Evolutionary conservation across 495 filamentous ascomycete species (phyloP), one percentile per base, ranked within the genome.

Genomic region (Coniosporium apollinis): DNA sequence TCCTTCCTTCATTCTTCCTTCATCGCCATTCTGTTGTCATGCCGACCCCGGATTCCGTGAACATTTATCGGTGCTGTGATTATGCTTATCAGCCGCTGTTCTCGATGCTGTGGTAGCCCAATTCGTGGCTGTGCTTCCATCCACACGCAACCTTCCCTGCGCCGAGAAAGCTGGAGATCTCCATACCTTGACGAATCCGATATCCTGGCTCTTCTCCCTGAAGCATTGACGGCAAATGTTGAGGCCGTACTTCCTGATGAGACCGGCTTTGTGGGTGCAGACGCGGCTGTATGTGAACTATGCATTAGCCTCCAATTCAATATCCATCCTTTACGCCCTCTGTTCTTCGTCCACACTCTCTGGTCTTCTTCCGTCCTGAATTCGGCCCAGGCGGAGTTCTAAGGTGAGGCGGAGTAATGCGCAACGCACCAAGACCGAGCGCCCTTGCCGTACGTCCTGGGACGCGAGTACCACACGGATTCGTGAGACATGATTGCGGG

Each of bases 201-300:
- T 94, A 61, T 94, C 87, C 57, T 67, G 51, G 46, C 75, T 68
- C 75, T 96, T 94, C 76, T 97, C 89, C 57, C 89, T 69, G 75
- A 97, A 97, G 78, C 89, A 96, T 68, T 97, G 86, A 74, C 85
- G 81, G 79, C 87, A 94, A 73, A 96, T 87, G 67, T 94, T 86
- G 57, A 97, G 73, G 59, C 86, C 86, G 70, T 94, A 94, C 68
- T 94, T 94, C 70, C 85, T 82, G 74, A 94, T 87, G 43, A 94
- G 71, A 83, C 85, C 85, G 49, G 83, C 86, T 55, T 67, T 69
- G 77, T 94, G 83, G 47, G 80, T 75, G 76, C 85, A 94, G 66
- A 94, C 85, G 58, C 85, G 86, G 78, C 85, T 66, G 29, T 50
- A 19, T 36, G 15, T 55, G 36, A 43, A 37, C 45, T 28, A 38